phyloP scores from a whole-genome alignment of 768 basidiomycete genomes.

The Boletus huronensis region DNA sequence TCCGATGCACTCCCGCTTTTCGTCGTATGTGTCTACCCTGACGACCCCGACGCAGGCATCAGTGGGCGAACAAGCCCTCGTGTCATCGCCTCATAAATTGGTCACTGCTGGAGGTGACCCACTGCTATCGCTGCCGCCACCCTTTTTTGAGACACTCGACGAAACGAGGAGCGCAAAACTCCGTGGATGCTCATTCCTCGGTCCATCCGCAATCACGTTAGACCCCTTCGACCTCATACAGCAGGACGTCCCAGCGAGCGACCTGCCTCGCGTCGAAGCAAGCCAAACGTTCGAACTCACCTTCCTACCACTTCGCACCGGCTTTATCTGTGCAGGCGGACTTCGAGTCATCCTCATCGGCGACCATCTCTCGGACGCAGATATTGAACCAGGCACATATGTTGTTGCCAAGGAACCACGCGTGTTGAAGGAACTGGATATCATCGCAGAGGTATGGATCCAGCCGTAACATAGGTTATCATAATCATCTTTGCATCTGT shows the following conservation, averaged over 20 bases:
- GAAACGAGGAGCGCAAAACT: constrained; percentile 33
- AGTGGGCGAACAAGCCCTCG: constrained; percentile 7
- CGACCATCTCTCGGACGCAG: constrained; percentile 45
- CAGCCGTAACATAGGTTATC: constrained; percentile 24
- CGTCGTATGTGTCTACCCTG: constrained; percentile 6
- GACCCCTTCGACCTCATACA: constrained; percentile 39
- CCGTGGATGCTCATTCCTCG: constrained; percentile 42
- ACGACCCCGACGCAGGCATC: constrained; percentile 7
- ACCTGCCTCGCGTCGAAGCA: constrained; percentile 33
- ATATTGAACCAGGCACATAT: constrained; percentile 23
- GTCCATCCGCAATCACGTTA: constrained; percentile 49
- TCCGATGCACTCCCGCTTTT: constrained; percentile 4
- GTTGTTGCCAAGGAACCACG: constrained; percentile 36
- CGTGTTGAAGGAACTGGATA: constrained; percentile 66
- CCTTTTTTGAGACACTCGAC: constrained; percentile 42
- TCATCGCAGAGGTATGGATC: constrained; percentile 72
- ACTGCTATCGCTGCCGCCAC: constrained; percentile 38
- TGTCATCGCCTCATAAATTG: constrained; percentile 14
- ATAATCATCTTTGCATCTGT: constrained; percentile 9
- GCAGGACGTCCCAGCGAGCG: constrained; percentile 1
- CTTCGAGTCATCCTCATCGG: constrained; percentile 64
- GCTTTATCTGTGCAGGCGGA: constrained; percentile 66
- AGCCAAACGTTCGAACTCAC: constrained; percentile 61
- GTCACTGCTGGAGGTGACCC: constrained; percentile 8
- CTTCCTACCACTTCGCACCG: constrained; percentile 55